Evolutionary conservation across 257 asterid species (phyloP), one percentile per base, ranked within the genome.

Genomic region (Plectranthus barbatus): DNA sequence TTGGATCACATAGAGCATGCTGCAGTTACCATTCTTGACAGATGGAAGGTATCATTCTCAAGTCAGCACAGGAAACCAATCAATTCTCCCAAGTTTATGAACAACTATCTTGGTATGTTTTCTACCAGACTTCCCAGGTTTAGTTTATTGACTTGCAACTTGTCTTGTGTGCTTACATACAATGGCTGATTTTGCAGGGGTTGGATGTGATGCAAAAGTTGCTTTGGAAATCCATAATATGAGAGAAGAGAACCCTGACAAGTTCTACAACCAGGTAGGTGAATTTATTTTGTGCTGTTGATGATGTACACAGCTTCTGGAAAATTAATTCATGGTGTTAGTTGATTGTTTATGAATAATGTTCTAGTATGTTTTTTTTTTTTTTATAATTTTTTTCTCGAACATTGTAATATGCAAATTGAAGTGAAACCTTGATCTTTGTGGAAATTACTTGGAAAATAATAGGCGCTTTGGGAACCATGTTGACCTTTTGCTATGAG

Each of bases 181-280:
- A 56, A 52, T 37, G 40, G 53, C 17, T 70, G 58, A 14, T 69
- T 24, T 53, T 79, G 56, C 79, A 93, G 99, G 99, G 77, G 97
- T 93, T 71, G 99, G 99, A 64, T 93, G 97, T 36, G 99, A 93
- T 87, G 99, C 99, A 45, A 93, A 93, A 81, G 99, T 93, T 81
- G 97, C 99, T 72, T 72, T 93, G 73, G 97, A 93, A 66, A 90
- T 93, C 66, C 99, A 93, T 77, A 93, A 93, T 76, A 66, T 93
- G 73, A 86, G 97, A 75, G 99, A 93, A 76, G 99, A 93, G 83
- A 93, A 93, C 80, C 99, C 99, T 6, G 99, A 93, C 54, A 93
- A 93, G 80, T 93, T 93, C 79, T 93, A 84, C 80, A 93, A 90
- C 73, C 99, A 93, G 97, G 97, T 93, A 74, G 53, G 31, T 56